Evolutionary conservation across 1,284 basidiomycete genomes (phyloP).

Genomic region (Moesziomyces sp.): DNA sequence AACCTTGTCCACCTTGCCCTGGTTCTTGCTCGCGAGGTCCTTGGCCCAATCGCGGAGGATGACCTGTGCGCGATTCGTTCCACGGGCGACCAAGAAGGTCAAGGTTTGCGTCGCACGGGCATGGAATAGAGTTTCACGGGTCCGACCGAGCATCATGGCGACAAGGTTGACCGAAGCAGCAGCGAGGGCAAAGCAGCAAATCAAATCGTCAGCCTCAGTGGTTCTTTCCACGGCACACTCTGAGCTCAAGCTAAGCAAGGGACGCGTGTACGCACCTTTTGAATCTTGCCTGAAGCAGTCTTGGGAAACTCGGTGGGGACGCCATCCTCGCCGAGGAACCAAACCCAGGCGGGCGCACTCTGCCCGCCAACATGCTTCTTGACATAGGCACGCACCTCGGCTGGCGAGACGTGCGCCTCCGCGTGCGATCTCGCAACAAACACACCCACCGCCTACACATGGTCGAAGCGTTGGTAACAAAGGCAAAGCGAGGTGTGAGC

Average conservation of each 20-base stretch:
- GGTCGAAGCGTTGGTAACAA: background rate
- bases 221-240: background rate
- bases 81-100: slow-evolving; percentile 1
- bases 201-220: background rate
- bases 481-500: background rate
- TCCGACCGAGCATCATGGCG: slow-evolving; percentile 9
- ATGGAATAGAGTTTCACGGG: slow-evolving; percentile 11
- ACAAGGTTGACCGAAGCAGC: slow-evolving; percentile 16
- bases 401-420: slow-evolving; percentile 67
- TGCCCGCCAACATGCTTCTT: slow-evolving; percentile 52
- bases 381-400: slow-evolving; percentile 69
- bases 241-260: background rate
- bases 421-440: slow-evolving; percentile 47
- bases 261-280: slow-evolving; percentile 74
- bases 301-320: slow-evolving; percentile 77
- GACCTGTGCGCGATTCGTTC: slow-evolving; percentile 29
- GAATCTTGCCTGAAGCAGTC: slow-evolving; percentile 87
- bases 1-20: slow-evolving; percentile 41
- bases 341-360: slow-evolving; percentile 79
- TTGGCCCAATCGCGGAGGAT: slow-evolving; percentile 71
- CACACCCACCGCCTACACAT: slow-evolving; percentile 51
- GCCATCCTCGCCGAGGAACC: slow-evolving; percentile 79
- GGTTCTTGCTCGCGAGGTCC: slow-evolving; percentile 37
- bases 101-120: slow-evolving; percentile 4
- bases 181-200: slow-evolving; percentile 21